Evolutionary conservation across 2,329 filamentous ascomycete genomes (phyloP), one percentile per base, ranked within the genome.

Genomic region (Fusarium bactridioides): DNA sequence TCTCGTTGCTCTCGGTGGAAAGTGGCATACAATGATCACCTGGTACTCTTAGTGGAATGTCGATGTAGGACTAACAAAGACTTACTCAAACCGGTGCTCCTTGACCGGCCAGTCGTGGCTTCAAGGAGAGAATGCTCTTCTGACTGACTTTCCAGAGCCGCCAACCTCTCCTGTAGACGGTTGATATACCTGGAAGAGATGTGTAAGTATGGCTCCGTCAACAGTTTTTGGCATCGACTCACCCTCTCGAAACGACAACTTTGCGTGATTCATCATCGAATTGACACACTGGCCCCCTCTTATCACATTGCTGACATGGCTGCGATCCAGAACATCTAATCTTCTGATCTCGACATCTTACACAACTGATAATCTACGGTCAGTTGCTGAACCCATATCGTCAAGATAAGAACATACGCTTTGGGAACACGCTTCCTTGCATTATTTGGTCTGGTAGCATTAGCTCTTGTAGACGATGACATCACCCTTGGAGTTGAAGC

Each of bases 311-410:
- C 5, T 74, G 67, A 31, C 70, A 73, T 8, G 67, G 67, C 5
- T 72, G 63, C 18, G 56, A 64, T 5, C 70, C 63, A 40, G 67
- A 73, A 21, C 70, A 74, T 41, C 59, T 72, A 8, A 74, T 73
- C 45, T 73, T 72, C n/a, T 73, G 67, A 43, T 72, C 71, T n/a
- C 67, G 63, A 19, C 71, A 72, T 60, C 71, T 69, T 55, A 72
- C 59, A 43, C 70, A 74, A 18, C 67, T 73, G 18, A 59, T n/a
- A 9, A 18, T 37, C 47, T 11, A 31, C 38, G 25, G 43, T 59
- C 40, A 60, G 61, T 45, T 47, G 16, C 13, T 23, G 7, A 21
- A 19, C 23, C 10, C 18, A 1, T 23, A 10, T 27, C 15, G 5
- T 21, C 7, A 15, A 33, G n/a, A 48, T 29, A 41, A 60, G 27